Percentiles rank a stretch among this genome's conserved stretches.
Conservation (phyloP, 306 rosid species). For the Glycine tomentella region DNA sequence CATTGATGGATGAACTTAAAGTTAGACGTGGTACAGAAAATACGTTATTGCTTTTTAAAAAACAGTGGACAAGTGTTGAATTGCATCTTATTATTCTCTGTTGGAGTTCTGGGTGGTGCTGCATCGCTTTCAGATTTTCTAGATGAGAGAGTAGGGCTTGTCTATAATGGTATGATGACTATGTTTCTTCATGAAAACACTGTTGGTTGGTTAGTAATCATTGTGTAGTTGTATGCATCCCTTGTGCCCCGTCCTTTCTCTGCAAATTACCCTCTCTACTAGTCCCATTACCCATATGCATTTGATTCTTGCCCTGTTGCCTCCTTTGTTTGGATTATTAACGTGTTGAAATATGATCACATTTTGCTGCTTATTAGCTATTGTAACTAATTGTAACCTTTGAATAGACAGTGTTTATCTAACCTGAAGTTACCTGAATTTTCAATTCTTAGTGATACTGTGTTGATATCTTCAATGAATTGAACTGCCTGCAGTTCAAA, state of each 20-base stretch:
- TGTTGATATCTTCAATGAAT: conserved; percentile 4
- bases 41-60: not conserved
- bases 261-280: not conserved
- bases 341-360: not conserved
- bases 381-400: not conserved
- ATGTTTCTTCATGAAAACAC: not conserved
- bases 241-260: not conserved
- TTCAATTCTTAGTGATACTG: not conserved
- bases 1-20: not conserved
- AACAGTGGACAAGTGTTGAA: not conserved
- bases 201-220: not conserved
- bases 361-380: too few species aligned
- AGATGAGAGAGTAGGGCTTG: not conserved
- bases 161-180: not conserved
- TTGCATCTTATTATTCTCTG: not conserved
- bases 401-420: not conserved
- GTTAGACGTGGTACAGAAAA: not conserved
- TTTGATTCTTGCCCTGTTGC: not conserved
- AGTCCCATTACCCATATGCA: not conserved
- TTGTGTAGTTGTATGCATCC: not conserved
- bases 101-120: not conserved
- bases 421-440: not conserved
- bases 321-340: conserved; percentile 1
- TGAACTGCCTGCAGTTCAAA: too few species aligned
- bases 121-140: not conserved